Evolutionary conservation across 345 rosid species (phyloP).

Genomic region (Physaria fendleri): DNA sequence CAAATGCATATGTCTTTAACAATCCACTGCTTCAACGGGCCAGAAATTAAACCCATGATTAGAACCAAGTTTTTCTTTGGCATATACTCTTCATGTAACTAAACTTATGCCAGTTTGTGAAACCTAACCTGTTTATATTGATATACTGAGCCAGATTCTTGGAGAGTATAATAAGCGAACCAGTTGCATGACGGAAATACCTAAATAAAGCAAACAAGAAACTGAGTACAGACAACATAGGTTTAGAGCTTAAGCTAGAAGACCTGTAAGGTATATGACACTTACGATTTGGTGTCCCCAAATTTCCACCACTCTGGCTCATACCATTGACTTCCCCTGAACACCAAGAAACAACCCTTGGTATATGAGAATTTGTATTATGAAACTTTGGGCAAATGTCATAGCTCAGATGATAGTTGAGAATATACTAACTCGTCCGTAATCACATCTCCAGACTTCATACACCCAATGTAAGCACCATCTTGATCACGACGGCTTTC

Average conservation of each 20-base stretch:
- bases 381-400: neutral
- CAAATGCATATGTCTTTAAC: conserved; percentile 77
- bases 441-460: conserved; percentile 95
- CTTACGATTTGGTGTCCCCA: conserved; percentile 95
- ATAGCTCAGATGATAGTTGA: conserved; percentile 3
- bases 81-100: neutral
- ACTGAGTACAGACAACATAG: neutral
- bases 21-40: conserved; percentile 56
- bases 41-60: neutral
- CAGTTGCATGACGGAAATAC: conserved; percentile 85
- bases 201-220: conserved; percentile 36
- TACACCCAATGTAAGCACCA: conserved; percentile 87
- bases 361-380: neutral
- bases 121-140: conserved; percentile 71
- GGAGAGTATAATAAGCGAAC: conserved; percentile 71
- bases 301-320: conserved; percentile 99
- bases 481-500: conserved; percentile 66
- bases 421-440: conserved; percentile 51
- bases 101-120: neutral
- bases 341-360: conserved; percentile 22
- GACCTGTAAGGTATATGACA: conserved; percentile 7
- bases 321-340: conserved; percentile 91
- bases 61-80: neutral
- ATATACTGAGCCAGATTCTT: conserved; percentile 83
- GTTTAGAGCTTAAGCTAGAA: neutral